phyloP scores from a whole-genome alignment of 2,329 filamentous ascomycete genomes.

The Arthroderma sp. region DNA sequence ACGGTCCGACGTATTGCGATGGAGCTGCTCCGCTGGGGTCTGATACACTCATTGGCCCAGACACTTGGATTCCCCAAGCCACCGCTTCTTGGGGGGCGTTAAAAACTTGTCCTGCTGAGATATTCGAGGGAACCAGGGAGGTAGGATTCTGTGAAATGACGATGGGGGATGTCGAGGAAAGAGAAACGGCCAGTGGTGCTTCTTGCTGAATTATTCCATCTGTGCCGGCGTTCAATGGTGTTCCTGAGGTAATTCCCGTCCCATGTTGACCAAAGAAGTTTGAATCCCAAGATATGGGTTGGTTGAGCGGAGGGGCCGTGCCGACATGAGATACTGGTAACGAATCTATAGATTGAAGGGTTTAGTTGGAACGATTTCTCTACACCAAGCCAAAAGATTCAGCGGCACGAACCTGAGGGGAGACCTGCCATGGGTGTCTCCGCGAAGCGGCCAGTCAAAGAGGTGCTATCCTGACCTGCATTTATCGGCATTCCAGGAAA shows the following conservation, averaged over 20 bases:
- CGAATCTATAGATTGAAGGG: conserved; percentile 15
- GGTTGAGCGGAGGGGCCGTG: conserved; percentile 20
- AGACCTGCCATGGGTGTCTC: conserved; percentile 23
- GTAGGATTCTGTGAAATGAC: conserved; percentile 1
- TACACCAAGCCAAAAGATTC: not conserved
- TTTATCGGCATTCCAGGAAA: conserved; percentile 25
- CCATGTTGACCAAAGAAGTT: too few species aligned
- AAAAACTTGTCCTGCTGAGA: not conserved
- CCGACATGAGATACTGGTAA: conserved; percentile 19
- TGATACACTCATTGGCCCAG: conserved; percentile 1
- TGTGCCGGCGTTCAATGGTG: not conserved
- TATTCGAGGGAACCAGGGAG: conserved; percentile 3
- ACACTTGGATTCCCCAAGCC: not conserved
- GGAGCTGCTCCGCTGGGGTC: not conserved
- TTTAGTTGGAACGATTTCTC: conserved; percentile 7
- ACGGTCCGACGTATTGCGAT: not conserved
- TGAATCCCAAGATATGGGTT: conserved; percentile 3
- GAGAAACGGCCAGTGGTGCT: conserved; percentile 2
- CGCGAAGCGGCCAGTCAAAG: conserved; percentile 21
- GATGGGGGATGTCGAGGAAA: conserved; percentile 5
- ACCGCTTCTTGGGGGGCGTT: not conserved
- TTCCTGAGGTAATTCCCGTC: too few species aligned
- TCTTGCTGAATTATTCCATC: conserved; percentile 3
- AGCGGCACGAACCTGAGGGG: conserved; percentile 21
- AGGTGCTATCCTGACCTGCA: conserved; percentile 21